These are phyloP conservation scores for Dinochytrium kinnereticum DNA, from an alignment of 371 early-diverging fungal species.

Conservation along the genomic window DNA sequence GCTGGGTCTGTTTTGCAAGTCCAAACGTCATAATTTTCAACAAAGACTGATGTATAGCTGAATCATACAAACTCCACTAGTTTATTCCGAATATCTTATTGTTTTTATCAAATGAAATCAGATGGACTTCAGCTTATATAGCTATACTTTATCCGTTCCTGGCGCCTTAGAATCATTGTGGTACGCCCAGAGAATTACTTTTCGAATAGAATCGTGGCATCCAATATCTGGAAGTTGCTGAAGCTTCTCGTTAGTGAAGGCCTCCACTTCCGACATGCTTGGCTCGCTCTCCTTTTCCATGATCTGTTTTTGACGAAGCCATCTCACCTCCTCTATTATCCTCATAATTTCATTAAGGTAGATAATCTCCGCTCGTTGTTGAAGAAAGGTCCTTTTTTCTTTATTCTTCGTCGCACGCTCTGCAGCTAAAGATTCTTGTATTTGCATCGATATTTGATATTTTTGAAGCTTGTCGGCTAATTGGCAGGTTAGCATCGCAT, in stretches of 20 bases:
- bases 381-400: conserved; percentile 19
- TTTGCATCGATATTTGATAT: conserved; percentile 17
- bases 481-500: neutral
- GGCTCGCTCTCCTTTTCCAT: neutral
- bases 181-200: neutral
- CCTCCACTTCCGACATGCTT: neutral
- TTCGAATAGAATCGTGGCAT: conserved; percentile 6
- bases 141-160: neutral
- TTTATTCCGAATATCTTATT: no score
- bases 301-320: neutral
- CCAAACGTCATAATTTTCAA: no score
- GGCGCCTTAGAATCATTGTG: neutral
- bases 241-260: neutral
- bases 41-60: no score
- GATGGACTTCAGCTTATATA: no score
- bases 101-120: no score
- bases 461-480: neutral
- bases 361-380: conserved; percentile 24
- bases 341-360: conserved; percentile 21
- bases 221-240: conserved; percentile 5
- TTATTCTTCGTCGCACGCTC: conserved; percentile 3
- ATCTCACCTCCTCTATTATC: conserved; percentile 19
- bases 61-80: no score
- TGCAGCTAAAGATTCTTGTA: conserved; percentile 19
- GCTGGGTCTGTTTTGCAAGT: no score